These are phyloP conservation scores for Mikania micrantha DNA, from an alignment of 129 eudicot genomes.

Conservation along the genomic window DNA sequence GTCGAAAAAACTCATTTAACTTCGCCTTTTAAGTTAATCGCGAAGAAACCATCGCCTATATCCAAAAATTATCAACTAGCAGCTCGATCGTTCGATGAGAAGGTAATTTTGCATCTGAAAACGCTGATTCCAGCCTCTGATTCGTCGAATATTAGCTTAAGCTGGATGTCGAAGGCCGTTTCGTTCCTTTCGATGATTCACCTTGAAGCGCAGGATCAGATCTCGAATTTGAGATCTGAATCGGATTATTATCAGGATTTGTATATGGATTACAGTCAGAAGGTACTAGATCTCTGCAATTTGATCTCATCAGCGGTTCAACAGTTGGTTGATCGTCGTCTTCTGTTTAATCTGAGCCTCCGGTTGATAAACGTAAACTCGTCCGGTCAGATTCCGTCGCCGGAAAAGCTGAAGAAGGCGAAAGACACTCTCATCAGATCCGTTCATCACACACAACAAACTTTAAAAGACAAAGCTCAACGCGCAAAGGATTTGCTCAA, in stretches of 20 bases:
- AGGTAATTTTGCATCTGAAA: conserved; percentile 29
- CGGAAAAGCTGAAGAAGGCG: conserved; percentile 28
- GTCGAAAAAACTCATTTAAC: conserved; percentile 33
- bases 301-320: conserved; percentile 32
- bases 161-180: conserved; percentile 37
- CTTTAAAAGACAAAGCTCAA: conserved; percentile 16
- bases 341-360: conserved; percentile 30
- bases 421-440: conserved; percentile 25
- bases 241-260: conserved; percentile 11
- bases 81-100: conserved; percentile 32
- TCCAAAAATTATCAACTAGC: conserved; percentile 15
- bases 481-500: conserved; percentile 27
- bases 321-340: conserved; percentile 28
- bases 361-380: conserved; percentile 19
- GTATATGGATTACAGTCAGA: conserved; percentile 38
- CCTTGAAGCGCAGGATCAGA: conserved; percentile 27
- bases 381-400: conserved; percentile 9
- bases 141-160: conserved; percentile 24
- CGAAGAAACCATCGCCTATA: conserved; percentile 11
- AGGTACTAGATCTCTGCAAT: conserved; percentile 35
- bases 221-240: conserved; percentile 29
- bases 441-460: background rate
- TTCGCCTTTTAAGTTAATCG: conserved; percentile 25
- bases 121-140: conserved; percentile 14
- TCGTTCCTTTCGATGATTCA: conserved; percentile 26